Evolutionary conservation across 2,329 filamentous ascomycete species (phyloP).

Genomic region (Ophiostoma triangulosporum): DNA sequence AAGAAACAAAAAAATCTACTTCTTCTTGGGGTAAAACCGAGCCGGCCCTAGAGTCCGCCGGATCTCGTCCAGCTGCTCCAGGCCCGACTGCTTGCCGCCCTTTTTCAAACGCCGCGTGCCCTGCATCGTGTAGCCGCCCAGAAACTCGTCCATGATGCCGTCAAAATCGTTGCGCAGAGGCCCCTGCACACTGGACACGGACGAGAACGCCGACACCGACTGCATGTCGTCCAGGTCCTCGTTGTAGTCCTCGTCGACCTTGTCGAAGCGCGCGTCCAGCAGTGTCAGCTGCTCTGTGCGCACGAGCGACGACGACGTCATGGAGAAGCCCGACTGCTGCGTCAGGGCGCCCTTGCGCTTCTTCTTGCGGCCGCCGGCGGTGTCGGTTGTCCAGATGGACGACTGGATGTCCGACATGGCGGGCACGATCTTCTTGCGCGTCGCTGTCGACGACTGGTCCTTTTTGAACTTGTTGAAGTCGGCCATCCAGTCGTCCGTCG

Average conservation of each 20-base stretch:
- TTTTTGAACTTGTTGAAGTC: slow-evolving; percentile 94
- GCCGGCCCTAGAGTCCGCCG: slow-evolving; percentile 67
- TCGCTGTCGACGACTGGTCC: slow-evolving; percentile 31
- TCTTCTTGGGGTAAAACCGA: slow-evolving; percentile 29
- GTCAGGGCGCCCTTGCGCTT: slow-evolving; percentile 93
- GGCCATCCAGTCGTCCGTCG: slow-evolving; percentile 61
- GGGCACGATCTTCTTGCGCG: slow-evolving; percentile 22
- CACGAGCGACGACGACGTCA: slow-evolving; percentile 91
- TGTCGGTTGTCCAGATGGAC: slow-evolving; percentile 61
- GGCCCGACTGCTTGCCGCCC: slow-evolving; percentile 63
- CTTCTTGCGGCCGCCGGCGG: slow-evolving; percentile 71
- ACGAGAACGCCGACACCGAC: slow-evolving; percentile 48
- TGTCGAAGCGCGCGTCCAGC: slow-evolving; percentile 84
- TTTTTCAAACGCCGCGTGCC: slow-evolving; percentile 69
- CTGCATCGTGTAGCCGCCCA: slow-evolving; percentile 57
- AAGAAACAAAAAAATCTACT: neutral
- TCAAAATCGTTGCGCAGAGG: slow-evolving; percentile 70
- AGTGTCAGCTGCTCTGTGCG: slow-evolving; percentile 78
- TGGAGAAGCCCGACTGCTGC: slow-evolving; percentile 81
- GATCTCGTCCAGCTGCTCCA: slow-evolving; percentile 86
- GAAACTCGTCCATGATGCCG: slow-evolving; percentile 82
- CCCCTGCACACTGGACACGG: slow-evolving; percentile 52
- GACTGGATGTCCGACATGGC: slow-evolving; percentile 53
- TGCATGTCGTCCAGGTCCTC: slow-evolving; percentile 35
- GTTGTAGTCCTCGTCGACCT: slow-evolving; percentile 65